Percentiles rank a stretch among this genome's conserved stretches.
phyloP scores from a whole-genome alignment of 257 asterid species.

The Perilla frutescens region DNA sequence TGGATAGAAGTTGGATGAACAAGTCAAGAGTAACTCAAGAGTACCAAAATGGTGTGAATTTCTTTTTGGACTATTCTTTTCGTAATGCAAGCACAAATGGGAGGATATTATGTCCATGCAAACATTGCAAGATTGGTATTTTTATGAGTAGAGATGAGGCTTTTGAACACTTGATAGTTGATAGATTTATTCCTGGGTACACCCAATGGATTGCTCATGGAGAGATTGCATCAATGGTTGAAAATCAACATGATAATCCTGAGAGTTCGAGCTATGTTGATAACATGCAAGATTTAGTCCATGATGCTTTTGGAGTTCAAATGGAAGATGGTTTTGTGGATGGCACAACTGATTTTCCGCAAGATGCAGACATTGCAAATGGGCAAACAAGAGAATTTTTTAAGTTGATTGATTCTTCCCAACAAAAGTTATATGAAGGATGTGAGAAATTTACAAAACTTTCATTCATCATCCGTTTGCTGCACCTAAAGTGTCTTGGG shows the following conservation, averaged over 20 bases:
- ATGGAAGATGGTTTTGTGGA: too few species aligned
- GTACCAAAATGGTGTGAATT: too few species aligned
- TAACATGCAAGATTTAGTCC: background rate
- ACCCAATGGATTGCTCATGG: constrained; percentile 21
- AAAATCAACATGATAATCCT: background rate
- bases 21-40: too few species aligned
- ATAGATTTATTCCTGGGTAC: background rate
- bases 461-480: background rate
- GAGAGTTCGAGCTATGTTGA: background rate
- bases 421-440: background rate
- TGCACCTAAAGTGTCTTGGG: background rate
- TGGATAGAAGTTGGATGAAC: too few species aligned
- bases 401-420: background rate
- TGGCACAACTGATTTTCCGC: background rate
- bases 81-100: background rate
- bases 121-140: background rate
- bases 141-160: background rate
- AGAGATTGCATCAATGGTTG: background rate
- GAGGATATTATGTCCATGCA: constrained; percentile 14
- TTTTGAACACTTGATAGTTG: background rate
- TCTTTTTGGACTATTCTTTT: background rate
- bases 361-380: too few species aligned
- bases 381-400: background rate
- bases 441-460: background rate
- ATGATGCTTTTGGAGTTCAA: background rate